phyloP scores from a whole-genome alignment of 2,329 filamentous ascomycete genomes.

The Botrytis squamosa region DNA sequence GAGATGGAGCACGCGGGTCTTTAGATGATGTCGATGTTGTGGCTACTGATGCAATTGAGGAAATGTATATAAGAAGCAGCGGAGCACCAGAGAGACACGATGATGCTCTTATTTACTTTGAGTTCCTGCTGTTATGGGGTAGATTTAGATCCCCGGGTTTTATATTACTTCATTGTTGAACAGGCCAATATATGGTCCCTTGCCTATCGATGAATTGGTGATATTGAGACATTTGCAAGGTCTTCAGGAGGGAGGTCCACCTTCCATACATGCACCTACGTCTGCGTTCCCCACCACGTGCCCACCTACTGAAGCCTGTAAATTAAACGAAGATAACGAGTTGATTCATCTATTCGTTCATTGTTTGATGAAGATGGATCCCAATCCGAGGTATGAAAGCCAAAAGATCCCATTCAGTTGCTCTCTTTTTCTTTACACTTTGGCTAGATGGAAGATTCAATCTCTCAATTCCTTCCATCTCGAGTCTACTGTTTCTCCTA shows the following conservation, averaged over 20 bases:
- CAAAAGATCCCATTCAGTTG: not conserved
- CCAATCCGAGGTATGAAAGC: not conserved
- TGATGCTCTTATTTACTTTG: not conserved
- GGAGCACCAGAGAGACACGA: not conserved
- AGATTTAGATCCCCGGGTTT: conserved; percentile 12
- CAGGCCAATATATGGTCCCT: conserved; percentile 11
- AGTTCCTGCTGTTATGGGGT: not conserved
- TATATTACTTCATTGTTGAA: conserved; percentile 3
- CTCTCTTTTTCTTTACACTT: not conserved
- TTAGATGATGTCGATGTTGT: not conserved
- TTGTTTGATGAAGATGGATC: not conserved
- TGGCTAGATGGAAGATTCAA: not conserved
- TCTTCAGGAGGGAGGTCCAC: not conserved
- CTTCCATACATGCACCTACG: not conserved
- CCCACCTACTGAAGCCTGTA: not conserved
- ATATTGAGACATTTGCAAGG: conserved; percentile 13
- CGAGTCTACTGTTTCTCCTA: not conserved
- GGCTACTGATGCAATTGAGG: not conserved
- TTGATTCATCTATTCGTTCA: not conserved
- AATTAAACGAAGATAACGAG: conserved; percentile 1
- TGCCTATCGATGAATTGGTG: not conserved
- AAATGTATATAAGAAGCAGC: not conserved
- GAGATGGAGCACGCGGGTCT: conserved; percentile 2
- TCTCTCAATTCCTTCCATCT: not conserved
- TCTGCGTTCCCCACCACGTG: not conserved